Conservation (phyloP, 768 basidiomycete genomes). For the Tulasnella sp. region DNA sequence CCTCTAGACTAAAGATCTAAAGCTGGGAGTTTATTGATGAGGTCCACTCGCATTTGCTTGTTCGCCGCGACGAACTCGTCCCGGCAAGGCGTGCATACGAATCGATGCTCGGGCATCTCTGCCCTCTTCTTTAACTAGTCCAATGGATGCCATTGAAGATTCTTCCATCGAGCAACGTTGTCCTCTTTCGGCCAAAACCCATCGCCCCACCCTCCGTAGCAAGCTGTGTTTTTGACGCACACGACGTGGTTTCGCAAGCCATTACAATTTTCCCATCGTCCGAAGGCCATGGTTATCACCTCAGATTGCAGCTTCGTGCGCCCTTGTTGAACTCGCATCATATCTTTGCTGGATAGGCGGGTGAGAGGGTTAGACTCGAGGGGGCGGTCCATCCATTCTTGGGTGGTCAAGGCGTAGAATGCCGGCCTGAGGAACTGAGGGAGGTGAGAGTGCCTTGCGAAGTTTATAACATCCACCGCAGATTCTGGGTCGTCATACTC, state of each 20-base stretch:
- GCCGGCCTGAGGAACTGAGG: neutral
- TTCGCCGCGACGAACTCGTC: neutral
- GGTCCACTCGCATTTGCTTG: neutral
- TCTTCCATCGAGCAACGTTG: neutral
- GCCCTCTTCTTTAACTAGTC: neutral
- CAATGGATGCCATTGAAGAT: neutral
- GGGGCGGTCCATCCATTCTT: neutral
- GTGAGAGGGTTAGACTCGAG: neutral
- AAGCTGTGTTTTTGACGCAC: neutral
- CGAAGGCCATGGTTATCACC: neutral
- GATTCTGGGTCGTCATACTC: neutral
- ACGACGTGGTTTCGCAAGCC: neutral
- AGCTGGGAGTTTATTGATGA: neutral
- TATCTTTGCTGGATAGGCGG: neutral
- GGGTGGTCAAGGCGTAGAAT: neutral
- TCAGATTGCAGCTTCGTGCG: neutral
- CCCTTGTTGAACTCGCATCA: neutral
- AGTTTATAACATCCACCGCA: neutral
- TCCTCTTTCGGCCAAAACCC: neutral
- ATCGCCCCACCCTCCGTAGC: neutral
- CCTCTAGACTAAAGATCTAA: neutral
- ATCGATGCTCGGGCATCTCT: neutral
- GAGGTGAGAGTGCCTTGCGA: neutral
- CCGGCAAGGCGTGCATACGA: neutral
- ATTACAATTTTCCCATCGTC: neutral